Evolutionary conservation across 805 yeast species (phyloP).

Genomic region (Pichia phayaonensis): DNA sequence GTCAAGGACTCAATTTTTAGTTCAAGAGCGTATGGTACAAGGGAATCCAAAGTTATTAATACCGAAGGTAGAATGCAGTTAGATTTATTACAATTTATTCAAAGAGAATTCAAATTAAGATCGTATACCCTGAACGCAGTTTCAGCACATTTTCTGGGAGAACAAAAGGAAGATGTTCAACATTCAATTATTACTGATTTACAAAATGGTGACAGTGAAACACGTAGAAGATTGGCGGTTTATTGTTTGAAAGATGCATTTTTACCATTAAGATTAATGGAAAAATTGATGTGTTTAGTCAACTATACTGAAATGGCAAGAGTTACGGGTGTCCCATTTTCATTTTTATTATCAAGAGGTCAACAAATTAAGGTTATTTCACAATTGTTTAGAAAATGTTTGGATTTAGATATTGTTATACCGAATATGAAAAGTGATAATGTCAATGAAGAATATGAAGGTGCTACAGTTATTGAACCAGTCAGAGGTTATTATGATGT

Average conservation of each 20-base stretch:
- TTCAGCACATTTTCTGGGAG: slow-evolving; percentile 86
- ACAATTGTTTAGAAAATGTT: slow-evolving; percentile 88
- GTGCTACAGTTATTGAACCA: slow-evolving; percentile 99
- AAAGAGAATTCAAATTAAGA: slow-evolving; percentile 90
- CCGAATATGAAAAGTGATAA: slow-evolving; percentile 87
- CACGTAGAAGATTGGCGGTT: slow-evolving; percentile 91
- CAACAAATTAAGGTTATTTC: slow-evolving; percentile 97
- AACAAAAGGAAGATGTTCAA: slow-evolving; percentile 97
- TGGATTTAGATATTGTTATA: slow-evolving; percentile 75
- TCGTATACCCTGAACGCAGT: slow-evolving; percentile 94
- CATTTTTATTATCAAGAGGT: slow-evolving; percentile 82
- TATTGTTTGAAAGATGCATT: slow-evolving; percentile 96
- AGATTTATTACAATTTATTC: slow-evolving; percentile 86
- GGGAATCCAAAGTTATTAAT: slow-evolving; percentile 85
- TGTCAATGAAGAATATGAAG: slow-evolving; percentile 88
- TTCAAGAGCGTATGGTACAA: slow-evolving; percentile 93
- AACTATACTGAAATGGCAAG: slow-evolving; percentile 99
- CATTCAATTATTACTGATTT: slow-evolving; percentile 93
- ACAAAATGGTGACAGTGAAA: slow-evolving; percentile 86
- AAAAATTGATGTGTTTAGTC: slow-evolving; percentile 91
- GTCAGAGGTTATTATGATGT: slow-evolving; percentile 90
- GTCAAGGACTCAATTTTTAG: slow-evolving; percentile 77
- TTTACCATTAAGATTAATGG: slow-evolving; percentile 78
- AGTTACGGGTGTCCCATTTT: slow-evolving; percentile 97
- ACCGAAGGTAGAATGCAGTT: slow-evolving; percentile 95